Percentiles rank a stretch among this genome's conserved stretches.
Conservation (phyloP, 257 asterid species). For the Gentiana dahurica region DNA sequence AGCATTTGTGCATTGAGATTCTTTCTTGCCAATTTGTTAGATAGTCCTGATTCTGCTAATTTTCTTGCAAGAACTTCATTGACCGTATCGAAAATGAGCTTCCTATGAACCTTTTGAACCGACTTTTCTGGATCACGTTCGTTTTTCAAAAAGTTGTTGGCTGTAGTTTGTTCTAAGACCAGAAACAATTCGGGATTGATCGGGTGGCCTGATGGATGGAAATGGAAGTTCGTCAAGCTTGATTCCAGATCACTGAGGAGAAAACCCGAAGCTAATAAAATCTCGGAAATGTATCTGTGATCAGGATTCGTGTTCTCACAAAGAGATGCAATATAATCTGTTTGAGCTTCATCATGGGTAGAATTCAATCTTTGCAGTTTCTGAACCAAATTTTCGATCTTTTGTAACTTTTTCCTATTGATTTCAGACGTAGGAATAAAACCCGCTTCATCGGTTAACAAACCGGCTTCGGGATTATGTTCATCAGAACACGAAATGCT, state of each 20-base stretch:
- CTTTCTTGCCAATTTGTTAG: slow-evolving; percentile 24
- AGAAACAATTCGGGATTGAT: slow-evolving; percentile 82
- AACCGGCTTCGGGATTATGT: slow-evolving; percentile 16
- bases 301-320: slow-evolving; percentile 74
- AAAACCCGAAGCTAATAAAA: slow-evolving; percentile 86
- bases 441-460: slow-evolving; percentile 15
- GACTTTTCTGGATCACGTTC: slow-evolving; percentile 20
- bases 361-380: slow-evolving; percentile 82
- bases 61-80: slow-evolving; percentile 73
- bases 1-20: slow-evolving; percentile 62
- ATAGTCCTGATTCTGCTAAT: slow-evolving; percentile 24
- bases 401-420: slow-evolving; percentile 57
- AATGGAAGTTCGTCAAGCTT: slow-evolving; percentile 54
- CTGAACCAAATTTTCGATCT: slow-evolving; percentile 65
- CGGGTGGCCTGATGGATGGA: slow-evolving; percentile 74
- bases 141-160: slow-evolving; percentile 29
- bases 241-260: slow-evolving; percentile 75
- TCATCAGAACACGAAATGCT: slow-evolving; percentile 11
- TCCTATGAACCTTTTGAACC: slow-evolving; percentile 45
- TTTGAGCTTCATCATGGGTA: slow-evolving; percentile 73
- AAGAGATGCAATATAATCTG: slow-evolving; percentile 91
- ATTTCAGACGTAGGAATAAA: slow-evolving; percentile 31
- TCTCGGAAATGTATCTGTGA: slow-evolving; percentile 77
- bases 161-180: slow-evolving; percentile 92
- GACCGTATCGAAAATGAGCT: slow-evolving; percentile 55